Base-by-base conservation (phyloP, 441 rosid species). In the Cnidoscolus chayamansa region DNA sequence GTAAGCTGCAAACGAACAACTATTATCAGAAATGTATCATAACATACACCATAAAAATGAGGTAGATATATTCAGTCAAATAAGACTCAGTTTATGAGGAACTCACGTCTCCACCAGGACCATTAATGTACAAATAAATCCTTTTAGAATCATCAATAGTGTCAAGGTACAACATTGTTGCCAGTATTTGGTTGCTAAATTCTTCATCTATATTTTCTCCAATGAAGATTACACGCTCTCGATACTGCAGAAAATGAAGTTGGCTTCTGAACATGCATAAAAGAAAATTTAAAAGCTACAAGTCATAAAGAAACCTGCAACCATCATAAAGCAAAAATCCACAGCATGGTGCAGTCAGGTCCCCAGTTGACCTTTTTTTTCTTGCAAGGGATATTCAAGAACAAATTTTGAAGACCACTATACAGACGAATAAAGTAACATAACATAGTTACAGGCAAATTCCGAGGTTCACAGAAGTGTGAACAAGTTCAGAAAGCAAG, bases 31-130 rank as follows among this genome's bases (percentile, higher is more conserved):
- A 69, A 67, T 30, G 53, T 15, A 37, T 13, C 64, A 53, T 13
- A 31, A 65, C 2, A 62, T 12, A 51, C 6, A 64, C 56, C 65
- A 59, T 58, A 61, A 47, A 75, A 47, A 75, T 56, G 20, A 68
- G 35, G 65, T 7, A 48, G 43, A 55, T 66, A 10, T 64, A 47
- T 53, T 51, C n/a, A 13, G 31, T 68, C 16, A 32, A 30, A 49
- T 64, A 74, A 63, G 54, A 69, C 47, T 72, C 65, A 40, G 59
- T 50, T 62, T 63, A 70, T 57, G 67, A 65, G 67, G 71, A 75
- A 80, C 95, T 81, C 71, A 88, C 93, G 80, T 94, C 98, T 25
- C 98, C 98, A 31, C 98, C 98, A n/a, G 93, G 93, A 61, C 96
- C 89, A 68, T 84, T 90, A 51, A 94, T 68, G 80, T 87, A 90